These are phyloP conservation scores for Coccomyxa sp. DNA, from an alignment of 139 green algal genomes.

Conservation along the genomic window DNA sequence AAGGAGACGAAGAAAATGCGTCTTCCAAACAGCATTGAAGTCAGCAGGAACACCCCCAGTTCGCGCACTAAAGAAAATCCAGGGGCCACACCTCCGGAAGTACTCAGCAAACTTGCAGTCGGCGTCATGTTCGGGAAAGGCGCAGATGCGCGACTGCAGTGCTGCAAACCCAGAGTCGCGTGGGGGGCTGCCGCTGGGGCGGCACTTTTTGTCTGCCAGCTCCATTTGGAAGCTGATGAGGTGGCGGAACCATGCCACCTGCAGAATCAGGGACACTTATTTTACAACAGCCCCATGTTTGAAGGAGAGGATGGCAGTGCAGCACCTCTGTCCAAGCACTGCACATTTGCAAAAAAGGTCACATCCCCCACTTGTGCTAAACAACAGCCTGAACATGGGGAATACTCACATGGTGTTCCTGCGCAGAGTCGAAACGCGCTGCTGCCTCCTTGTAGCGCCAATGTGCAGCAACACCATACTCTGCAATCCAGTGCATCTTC, in stretches of 20 bases:
- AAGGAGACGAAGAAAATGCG: too few relatives aligned
- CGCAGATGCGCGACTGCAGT: slow-evolving; percentile 3
- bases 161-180: slow-evolving; percentile 25
- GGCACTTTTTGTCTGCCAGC: slow-evolving; percentile 45
- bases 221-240: slow-evolving; percentile 40
- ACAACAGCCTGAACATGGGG: neutral
- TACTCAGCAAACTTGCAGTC: slow-evolving; percentile 11
- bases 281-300: neutral
- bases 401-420: neutral
- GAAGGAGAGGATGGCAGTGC: neutral
- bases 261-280: neutral
- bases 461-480: slow-evolving; percentile 91
- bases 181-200: slow-evolving; percentile 38
- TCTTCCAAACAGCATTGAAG: too few relatives aligned
- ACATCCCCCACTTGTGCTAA: neutral
- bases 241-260: slow-evolving; percentile 36
- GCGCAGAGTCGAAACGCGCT: neutral
- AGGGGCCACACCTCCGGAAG: neutral
- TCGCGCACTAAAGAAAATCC: too few relatives aligned
- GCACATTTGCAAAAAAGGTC: neutral
- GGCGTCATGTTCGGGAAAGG: slow-evolving; percentile 20
- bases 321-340: neutral
- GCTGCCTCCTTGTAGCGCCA: slow-evolving; percentile 94
- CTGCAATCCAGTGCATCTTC: slow-evolving; percentile 90
- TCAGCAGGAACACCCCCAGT: too few relatives aligned